Conservation (phyloP, 352 stramenopile genomes). For the Globisporangium rhizosaccharum region DNA sequence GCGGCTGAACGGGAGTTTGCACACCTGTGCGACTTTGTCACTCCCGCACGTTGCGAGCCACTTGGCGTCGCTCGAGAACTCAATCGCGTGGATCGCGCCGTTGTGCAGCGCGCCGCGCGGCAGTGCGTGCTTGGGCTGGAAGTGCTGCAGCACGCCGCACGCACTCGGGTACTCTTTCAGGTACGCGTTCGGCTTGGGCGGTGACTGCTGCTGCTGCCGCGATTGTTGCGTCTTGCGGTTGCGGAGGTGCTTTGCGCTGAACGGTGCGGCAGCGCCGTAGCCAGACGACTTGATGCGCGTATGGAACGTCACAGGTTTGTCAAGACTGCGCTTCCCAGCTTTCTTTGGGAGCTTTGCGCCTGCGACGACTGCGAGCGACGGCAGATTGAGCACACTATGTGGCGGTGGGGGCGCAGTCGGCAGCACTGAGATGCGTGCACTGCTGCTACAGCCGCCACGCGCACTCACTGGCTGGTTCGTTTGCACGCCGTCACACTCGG, state of each 20-base stretch:
- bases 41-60: slow-evolving; percentile 61
- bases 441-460: not conserved
- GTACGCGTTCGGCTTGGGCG: slow-evolving; percentile 26
- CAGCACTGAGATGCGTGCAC: slow-evolving; percentile 38
- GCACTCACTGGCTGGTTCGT: not conserved
- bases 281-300: slow-evolving; percentile 76
- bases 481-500: not conserved
- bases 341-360: slow-evolving; percentile 13
- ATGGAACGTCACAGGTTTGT: slow-evolving; percentile 83
- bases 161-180: slow-evolving; percentile 70
- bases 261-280: slow-evolving; percentile 42
- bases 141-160: slow-evolving; percentile 54
- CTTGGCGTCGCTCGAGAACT: slow-evolving; percentile 74
- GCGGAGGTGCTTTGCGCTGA: slow-evolving; percentile 25
- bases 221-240: slow-evolving; percentile 16
- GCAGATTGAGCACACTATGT: slow-evolving; percentile 54
- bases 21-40: slow-evolving; percentile 59
- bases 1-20: slow-evolving; percentile 62
- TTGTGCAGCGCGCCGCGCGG: slow-evolving; percentile 50
- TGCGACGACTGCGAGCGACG: slow-evolving; percentile 24
- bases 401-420: slow-evolving; percentile 32
- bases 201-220: not conserved
- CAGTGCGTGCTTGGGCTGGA: slow-evolving; percentile 47
- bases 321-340: slow-evolving; percentile 17
- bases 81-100: slow-evolving; percentile 66